Evolutionary conservation across 306 rosid genomes (phyloP).

Genomic region (Senna tora): DNA sequence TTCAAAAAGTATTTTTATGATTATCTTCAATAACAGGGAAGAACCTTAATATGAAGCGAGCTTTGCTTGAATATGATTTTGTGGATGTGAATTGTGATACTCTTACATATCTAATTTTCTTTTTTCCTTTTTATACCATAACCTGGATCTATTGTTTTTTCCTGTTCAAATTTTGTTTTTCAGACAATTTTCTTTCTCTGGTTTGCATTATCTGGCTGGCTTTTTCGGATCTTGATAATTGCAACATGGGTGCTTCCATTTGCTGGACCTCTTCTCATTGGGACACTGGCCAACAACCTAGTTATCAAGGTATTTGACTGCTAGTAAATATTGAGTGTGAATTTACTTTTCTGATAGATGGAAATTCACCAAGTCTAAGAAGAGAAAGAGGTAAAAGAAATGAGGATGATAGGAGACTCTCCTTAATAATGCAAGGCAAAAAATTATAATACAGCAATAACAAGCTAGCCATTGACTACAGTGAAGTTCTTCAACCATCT

Average conservation of each 20-base stretch:
- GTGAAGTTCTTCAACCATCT: background rate
- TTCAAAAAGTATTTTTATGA: background rate
- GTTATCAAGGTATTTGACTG: constrained; percentile 71
- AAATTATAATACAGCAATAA: background rate
- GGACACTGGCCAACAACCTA: constrained; percentile 77
- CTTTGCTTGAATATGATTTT: background rate
- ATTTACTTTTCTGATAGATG: background rate
- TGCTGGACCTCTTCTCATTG: constrained; percentile 93
- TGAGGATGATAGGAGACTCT: background rate
- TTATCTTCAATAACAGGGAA: background rate
- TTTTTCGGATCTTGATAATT: constrained; percentile 72
- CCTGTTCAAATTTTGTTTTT: constrained; percentile 31
- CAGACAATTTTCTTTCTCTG: constrained; percentile 93
- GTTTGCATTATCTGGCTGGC: constrained; percentile 98
- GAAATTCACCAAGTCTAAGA: background rate
- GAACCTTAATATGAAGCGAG: background rate
- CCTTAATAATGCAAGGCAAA: background rate
- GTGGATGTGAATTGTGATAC: background rate
- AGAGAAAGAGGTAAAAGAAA: background rate
- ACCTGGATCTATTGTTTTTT: background rate
- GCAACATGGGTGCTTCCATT: constrained; percentile 91
- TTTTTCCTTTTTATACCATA: constrained; percentile 7
- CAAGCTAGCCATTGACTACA: constrained; percentile 1
- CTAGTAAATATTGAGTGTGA: constrained; percentile 18
- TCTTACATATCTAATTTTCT: background rate